Conservation (phyloP, 2,329 filamentous ascomycete species). For the Botryotinia narcissicola region DNA sequence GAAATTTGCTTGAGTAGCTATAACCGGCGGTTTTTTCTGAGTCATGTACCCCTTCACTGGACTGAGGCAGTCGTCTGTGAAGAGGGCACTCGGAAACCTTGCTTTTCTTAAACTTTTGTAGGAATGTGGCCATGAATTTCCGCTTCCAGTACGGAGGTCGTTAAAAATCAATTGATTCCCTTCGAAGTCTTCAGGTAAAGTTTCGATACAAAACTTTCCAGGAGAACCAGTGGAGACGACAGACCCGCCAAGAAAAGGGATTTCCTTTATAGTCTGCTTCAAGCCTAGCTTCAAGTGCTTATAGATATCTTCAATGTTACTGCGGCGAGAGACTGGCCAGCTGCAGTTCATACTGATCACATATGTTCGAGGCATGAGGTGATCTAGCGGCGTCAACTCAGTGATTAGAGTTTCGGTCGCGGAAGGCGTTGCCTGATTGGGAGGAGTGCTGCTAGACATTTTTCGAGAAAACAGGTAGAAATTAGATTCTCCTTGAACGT, state of each 20-base stretch:
- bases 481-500: neutral
- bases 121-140: conserved; percentile 8
- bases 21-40: neutral
- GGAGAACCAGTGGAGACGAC: neutral
- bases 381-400: conserved; percentile 16
- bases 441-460: neutral
- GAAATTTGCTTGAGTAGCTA: conserved; percentile 12
- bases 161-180: conserved; percentile 9
- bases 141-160: neutral
- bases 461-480: neutral
- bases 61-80: neutral
- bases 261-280: conserved; percentile 3
- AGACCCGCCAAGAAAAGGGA: conserved; percentile 4
- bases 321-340: conserved; percentile 15
- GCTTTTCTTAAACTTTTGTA: conserved; percentile 10
- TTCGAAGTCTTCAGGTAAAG: neutral
- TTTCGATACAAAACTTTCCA: conserved; percentile 3
- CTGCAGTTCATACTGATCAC: neutral
- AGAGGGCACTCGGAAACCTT: neutral
- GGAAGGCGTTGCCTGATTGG: neutral
- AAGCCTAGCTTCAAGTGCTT: conserved; percentile 2
- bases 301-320: conserved; percentile 12
- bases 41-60: neutral
- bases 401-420: neutral
- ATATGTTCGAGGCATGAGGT: conserved; percentile 14